These are phyloP conservation scores for Naganishia albida DNA, from an alignment of 1,284 basidiomycete genomes.

Conservation along the genomic window DNA sequence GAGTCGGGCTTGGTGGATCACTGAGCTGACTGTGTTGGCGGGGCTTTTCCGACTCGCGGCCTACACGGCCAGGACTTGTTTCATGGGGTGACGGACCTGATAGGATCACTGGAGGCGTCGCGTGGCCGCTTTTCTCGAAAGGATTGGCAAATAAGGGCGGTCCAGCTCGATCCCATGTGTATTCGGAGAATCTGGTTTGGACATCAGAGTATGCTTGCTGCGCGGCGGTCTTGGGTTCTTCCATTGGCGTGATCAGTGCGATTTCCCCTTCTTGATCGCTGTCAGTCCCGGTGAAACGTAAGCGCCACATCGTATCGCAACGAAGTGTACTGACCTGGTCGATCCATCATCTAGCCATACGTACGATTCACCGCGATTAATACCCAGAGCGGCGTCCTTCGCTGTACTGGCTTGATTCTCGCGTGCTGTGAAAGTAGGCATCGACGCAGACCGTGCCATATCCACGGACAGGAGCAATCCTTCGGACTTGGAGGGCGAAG, in stretches of 20 bases:
- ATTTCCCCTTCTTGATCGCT: slow-evolving; percentile 21
- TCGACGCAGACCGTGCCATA: slow-evolving; percentile 44
- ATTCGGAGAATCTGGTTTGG: slow-evolving; percentile 1
- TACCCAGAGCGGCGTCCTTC: slow-evolving; percentile 47
- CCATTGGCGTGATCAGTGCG: slow-evolving; percentile 5
- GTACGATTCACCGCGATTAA: slow-evolving; percentile 40
- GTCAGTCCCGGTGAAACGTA: no score
- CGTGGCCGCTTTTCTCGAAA: not conserved
- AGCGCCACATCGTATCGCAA: no score
- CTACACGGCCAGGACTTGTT: not conserved
- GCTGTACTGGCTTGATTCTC: slow-evolving; percentile 43
- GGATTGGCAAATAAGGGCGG: slow-evolving; percentile 15
- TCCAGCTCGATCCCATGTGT: not conserved
- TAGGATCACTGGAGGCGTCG: not conserved
- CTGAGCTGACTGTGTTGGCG: not conserved
- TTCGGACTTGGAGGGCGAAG: not conserved
- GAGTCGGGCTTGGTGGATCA: slow-evolving; percentile 23
- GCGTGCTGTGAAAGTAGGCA: slow-evolving; percentile 44
- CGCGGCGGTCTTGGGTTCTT: not conserved
- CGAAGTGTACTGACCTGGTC: not conserved
- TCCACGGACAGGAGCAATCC: slow-evolving; percentile 34
- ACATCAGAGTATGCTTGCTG: not conserved
- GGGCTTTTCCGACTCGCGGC: not conserved
- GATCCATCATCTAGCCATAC: slow-evolving; percentile 40
- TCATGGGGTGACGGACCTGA: not conserved